Evolutionary conservation across 768 basidiomycete species (phyloP), one percentile per base, ranked within the genome.

Genomic region (Leccinum subgranulosum): DNA sequence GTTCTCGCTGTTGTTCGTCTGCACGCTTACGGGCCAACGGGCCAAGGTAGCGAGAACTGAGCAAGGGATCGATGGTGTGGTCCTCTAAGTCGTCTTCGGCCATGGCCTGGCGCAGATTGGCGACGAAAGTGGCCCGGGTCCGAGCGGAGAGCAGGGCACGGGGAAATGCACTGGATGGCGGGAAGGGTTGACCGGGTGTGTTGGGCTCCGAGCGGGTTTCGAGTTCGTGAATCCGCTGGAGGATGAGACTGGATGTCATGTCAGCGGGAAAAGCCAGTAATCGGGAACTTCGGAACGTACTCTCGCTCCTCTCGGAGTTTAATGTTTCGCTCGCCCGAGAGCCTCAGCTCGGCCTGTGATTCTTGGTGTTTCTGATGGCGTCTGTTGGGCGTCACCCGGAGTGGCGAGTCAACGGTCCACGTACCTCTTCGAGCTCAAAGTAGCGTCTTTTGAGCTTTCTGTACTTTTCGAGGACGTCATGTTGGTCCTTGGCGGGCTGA

Each of bases 401-500:
- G 36, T 2, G 21, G 25, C 1, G 5, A 11, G 45, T 51, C n/a
- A 28, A 36, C 49, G 45, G 39, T 49, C 0, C 36, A 74, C 84
- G 64, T 54, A 89, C 88, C 81, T 89, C 84, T 64, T 88, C 85
- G 43, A 88, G 79, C 54, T 87, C 85, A 61, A 81, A 80, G 68
- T 81, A 86, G 41, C 83, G 82, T 45, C 84, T 73, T 68, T 90
- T 90, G 53, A 88, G 76, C 61, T 78, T 82, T 58, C 74, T 75
- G 70, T 87, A 86, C 71, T 87, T 88, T 74, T 87, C 86, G 49
- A 65, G 64, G 60, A 79, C 68, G 51, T 85, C 85, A 51, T 76
- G 77, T 51, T 58, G 64, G 57, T 81, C 79, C 53, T 74, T 78
- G 17, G 48, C 6, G 15, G 68, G 53, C 29, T 68, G 73, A 10